These are phyloP conservation scores for Nitzschia sp. DNA, from an alignment of 108 stramenopile genomes.

Conservation along the genomic window DNA sequence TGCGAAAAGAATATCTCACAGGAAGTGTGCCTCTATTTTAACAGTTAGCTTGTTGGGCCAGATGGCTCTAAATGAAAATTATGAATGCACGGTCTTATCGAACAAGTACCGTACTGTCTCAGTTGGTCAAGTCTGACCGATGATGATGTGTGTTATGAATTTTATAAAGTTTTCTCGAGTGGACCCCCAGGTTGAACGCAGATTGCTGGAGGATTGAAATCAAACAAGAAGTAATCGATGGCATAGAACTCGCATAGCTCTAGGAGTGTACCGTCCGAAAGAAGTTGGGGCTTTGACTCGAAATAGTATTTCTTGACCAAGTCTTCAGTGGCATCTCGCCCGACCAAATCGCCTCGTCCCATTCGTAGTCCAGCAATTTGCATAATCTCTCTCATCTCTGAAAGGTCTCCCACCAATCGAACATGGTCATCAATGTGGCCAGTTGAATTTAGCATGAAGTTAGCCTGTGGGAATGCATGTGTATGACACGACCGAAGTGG, in stretches of 20 bases:
- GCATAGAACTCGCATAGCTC: conserved; percentile 11
- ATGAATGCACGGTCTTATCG: too few species aligned
- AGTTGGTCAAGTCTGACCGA: too few species aligned
- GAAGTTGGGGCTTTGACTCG: conserved; percentile 5
- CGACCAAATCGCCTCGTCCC: background rate
- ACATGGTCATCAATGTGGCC: conserved; percentile 7
- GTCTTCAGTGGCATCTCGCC: conserved; percentile 8
- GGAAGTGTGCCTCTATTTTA: too few species aligned
- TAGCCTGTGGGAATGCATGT: conserved; percentile 19
- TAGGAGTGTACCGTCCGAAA: conserved; percentile 14
- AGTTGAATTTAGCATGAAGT: conserved; percentile 10
- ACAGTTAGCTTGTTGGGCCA: too few species aligned
- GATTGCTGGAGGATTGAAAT: conserved; percentile 2
- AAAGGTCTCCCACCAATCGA: conserved; percentile 22
- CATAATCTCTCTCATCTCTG: conserved; percentile 7
- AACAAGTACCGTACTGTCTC: too few species aligned
- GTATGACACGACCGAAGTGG: conserved; percentile 9
- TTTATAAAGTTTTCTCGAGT: too few species aligned
- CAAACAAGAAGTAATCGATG: conserved; percentile 21
- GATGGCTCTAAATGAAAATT: too few species aligned
- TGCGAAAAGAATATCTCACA: too few species aligned
- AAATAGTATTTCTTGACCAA: conserved; percentile 17
- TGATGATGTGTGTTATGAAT: too few species aligned
- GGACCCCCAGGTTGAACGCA: background rate
- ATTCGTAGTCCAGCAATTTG: background rate